Evolutionary conservation across 305 asterid genomes (phyloP).

Genomic region (Plantago coronopus): DNA sequence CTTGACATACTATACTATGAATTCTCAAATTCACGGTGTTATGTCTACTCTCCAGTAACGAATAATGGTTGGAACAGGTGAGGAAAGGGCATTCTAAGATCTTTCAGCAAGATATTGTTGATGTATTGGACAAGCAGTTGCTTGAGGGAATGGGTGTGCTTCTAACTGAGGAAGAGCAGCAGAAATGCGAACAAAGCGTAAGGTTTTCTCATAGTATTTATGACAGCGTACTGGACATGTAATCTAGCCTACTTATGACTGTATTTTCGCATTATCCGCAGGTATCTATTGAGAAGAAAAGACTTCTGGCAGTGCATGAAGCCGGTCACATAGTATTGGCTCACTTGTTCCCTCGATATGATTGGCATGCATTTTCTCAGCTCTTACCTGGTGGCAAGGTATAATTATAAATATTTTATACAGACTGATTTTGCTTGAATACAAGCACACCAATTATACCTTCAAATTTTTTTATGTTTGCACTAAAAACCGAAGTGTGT

Average conservation of each 20-base stretch:
- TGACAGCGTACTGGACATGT: constrained; percentile 13
- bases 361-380: constrained; percentile 99
- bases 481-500: too few relatives aligned
- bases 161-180: constrained; percentile 99
- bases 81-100: constrained; percentile 82
- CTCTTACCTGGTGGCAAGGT: constrained; percentile 99
- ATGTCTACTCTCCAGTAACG: constrained; percentile 18
- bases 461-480: too few relatives aligned
- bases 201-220: constrained; percentile 27
- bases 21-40: not conserved
- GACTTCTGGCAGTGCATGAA: constrained; percentile 93
- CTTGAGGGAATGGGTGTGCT: constrained; percentile 99
- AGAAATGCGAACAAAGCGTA: constrained; percentile 84
- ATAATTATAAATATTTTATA: constrained; percentile 13
- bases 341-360: constrained; percentile 90
- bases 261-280: constrained; percentile 22
- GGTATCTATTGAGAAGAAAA: constrained; percentile 79
- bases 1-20: too few relatives aligned
- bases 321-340: constrained; percentile 98
- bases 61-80: constrained; percentile 46
- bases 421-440: constrained; percentile 12
- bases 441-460: not conserved
- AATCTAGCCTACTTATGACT: constrained; percentile 15
- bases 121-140: constrained; percentile 95
- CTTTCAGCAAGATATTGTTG: constrained; percentile 79